Percentiles rank a stretch among this genome's conserved stretches.
Evolutionary conservation across 805 yeast species (phyloP).

Genomic region (Candida glaebosa): DNA sequence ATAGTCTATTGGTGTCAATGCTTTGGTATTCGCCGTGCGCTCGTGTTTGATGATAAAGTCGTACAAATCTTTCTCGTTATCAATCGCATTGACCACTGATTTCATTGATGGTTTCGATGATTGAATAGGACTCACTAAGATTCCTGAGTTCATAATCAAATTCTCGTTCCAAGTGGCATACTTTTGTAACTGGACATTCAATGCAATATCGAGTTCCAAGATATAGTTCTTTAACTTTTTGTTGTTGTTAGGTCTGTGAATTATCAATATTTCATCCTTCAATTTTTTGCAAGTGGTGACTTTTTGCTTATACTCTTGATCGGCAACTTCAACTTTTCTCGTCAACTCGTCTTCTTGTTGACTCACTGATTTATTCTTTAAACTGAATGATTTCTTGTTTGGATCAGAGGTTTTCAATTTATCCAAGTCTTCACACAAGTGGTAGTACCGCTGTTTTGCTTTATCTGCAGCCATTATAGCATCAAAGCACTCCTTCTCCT

Average conservation of each 20-base stretch:
- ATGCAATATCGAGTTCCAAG: conserved; percentile 84
- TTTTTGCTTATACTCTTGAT: conserved; percentile 77
- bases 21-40: conserved; percentile 38
- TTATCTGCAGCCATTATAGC: conserved; percentile 83
- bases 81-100: conserved; percentile 68
- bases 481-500: conserved; percentile 82
- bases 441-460: conserved; percentile 71
- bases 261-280: conserved; percentile 67
- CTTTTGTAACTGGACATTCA: conserved; percentile 83
- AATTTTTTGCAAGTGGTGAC: conserved; percentile 69
- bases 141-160: conserved; percentile 77
- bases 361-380: conserved; percentile 73
- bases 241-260: conserved; percentile 75
- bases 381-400: conserved; percentile 72
- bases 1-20: conserved; percentile 66
- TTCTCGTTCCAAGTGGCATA: conserved; percentile 87
- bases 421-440: conserved; percentile 83
- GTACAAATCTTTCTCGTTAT: conserved; percentile 80
- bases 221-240: conserved; percentile 71
- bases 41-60: conserved; percentile 54
- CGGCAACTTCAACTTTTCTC: conserved; percentile 78
- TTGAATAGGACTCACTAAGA: conserved; percentile 71
- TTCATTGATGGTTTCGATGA: conserved; percentile 69
- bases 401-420: conserved; percentile 79
- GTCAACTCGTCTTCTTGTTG: conserved; percentile 90